phyloP scores from a whole-genome alignment of 805 yeast species.

The Ogataea paradorogensis region DNA sequence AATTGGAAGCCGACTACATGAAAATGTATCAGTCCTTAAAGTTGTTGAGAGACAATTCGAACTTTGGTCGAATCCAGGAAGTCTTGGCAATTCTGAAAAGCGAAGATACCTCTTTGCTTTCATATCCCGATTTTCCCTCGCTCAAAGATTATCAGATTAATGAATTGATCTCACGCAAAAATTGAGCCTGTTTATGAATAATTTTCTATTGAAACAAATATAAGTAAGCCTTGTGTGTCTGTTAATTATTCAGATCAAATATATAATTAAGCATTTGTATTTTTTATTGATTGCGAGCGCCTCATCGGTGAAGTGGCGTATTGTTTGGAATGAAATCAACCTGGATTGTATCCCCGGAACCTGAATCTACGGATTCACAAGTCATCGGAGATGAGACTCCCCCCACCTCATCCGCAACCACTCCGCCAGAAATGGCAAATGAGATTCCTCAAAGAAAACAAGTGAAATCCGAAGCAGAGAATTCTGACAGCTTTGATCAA shows the following conservation, averaged over 20 bases:
- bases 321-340: no score
- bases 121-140: background rate
- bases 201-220: no score
- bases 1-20: slow-evolving; percentile 33
- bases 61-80: slow-evolving; percentile 22
- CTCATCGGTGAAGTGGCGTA: no score
- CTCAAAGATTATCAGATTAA: slow-evolving; percentile 15
- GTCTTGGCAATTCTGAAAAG: slow-evolving; percentile 16
- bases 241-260: no score
- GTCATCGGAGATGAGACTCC: slow-evolving; percentile 2
- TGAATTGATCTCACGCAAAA: slow-evolving; percentile 14
- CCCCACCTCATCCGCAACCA: slow-evolving; percentile 5
- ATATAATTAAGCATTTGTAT: no score
- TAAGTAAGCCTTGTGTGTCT: no score
- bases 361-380: no score
- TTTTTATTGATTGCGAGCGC: no score
- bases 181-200: background rate
- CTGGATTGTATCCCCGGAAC: no score
- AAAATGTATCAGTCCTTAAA: slow-evolving; percentile 29
- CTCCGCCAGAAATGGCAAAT: slow-evolving; percentile 5
- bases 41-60: slow-evolving; percentile 21
- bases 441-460: background rate
- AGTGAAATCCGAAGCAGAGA: background rate
- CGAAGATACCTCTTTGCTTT: background rate
- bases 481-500: no score